These are phyloP conservation scores for Glycine soja DNA, from an alignment of 306 rosid species.

Conservation along the genomic window DNA sequence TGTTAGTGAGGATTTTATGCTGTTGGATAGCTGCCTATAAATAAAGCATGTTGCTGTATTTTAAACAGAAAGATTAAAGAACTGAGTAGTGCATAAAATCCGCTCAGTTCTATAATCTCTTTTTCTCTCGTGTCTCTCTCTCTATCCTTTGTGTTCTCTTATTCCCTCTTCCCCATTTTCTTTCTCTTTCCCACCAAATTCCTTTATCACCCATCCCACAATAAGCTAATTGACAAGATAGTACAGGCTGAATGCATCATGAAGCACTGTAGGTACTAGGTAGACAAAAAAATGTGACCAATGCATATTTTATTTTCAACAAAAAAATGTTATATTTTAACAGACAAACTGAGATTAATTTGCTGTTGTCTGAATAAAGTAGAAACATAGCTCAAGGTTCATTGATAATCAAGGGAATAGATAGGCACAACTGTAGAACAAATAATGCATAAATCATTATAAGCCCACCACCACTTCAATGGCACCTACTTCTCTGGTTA, in stretches of 20 bases:
- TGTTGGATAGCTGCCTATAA: no score
- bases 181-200: background rate
- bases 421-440: background rate
- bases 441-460: constrained; percentile 24
- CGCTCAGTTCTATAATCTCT: background rate
- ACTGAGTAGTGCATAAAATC: background rate
- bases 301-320: background rate
- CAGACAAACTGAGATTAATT: background rate
- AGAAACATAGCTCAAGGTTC: background rate
- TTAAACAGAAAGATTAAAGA: no score
- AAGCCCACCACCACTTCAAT: background rate
- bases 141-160: background rate
- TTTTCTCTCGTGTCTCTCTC: background rate
- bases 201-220: background rate
- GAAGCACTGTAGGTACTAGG: background rate
- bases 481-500: background rate
- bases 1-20: no score
- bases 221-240: background rate
- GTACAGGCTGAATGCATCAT: background rate
- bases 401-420: constrained; percentile 32
- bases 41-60: no score
- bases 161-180: background rate
- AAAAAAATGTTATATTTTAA: constrained; percentile 1
- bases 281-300: background rate
- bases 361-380: background rate